phyloP scores from a whole-genome alignment of 495 filamentous ascomycete genomes.

The Penicillium herquei region DNA sequence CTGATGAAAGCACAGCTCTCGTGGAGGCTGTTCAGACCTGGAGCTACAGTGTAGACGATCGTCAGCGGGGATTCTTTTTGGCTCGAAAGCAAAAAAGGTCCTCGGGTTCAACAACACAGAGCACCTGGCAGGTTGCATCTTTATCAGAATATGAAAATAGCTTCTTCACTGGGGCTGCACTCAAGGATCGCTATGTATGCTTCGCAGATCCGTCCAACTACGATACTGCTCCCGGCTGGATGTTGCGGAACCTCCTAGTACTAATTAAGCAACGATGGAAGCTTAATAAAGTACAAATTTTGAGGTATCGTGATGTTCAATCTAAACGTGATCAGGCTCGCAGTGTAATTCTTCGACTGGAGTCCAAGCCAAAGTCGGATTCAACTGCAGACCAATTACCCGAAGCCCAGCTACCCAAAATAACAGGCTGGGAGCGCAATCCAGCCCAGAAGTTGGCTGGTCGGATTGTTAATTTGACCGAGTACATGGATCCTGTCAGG shows the following conservation, averaged over 20 bases:
- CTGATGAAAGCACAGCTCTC: constrained; percentile 67
- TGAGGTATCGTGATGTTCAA: constrained; percentile 89
- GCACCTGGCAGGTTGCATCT: constrained; percentile 67
- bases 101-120: constrained; percentile 2
- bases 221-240: constrained; percentile 81
- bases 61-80: constrained; percentile 92
- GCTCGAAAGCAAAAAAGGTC: constrained; percentile 62
- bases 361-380: constrained; percentile 42
- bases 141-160: constrained; percentile 78
- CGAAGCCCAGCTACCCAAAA: constrained; percentile 66
- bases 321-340: constrained; percentile 70
- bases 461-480: constrained; percentile 73
- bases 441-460: constrained; percentile 69
- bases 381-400: constrained; percentile 21
- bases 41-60: constrained; percentile 72
- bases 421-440: constrained; percentile 94
- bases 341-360: constrained; percentile 72
- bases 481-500: constrained; percentile 85
- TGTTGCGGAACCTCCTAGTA: constrained; percentile 84
- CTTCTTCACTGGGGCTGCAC: constrained; percentile 71
- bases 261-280: constrained; percentile 81
- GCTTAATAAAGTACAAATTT: constrained; percentile 71
- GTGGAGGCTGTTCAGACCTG: constrained; percentile 82
- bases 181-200: constrained; percentile 72
- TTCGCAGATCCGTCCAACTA: constrained; percentile 95